Conservation (phyloP, 805 yeast species). For the Candida vartiovaarae region DNA sequence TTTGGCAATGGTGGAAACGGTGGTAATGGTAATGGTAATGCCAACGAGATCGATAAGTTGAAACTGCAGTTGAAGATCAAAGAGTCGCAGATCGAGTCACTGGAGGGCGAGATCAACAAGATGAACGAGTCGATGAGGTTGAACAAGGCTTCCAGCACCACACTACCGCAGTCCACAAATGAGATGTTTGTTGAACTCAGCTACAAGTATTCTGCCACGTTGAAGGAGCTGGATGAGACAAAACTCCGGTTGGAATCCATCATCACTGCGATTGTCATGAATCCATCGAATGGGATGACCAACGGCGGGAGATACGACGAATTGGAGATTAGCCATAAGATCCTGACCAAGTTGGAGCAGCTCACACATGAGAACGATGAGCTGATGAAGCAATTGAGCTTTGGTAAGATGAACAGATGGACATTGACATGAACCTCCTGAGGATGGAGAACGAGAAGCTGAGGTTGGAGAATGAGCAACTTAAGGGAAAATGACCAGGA, state of each 20-base stretch:
- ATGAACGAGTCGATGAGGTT: constrained; percentile 20
- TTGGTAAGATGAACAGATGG: constrained; percentile 70
- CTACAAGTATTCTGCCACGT: constrained; percentile 37
- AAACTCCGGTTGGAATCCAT: constrained; percentile 58
- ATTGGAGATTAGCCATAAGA: constrained; percentile 68
- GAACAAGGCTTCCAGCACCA: too few relatives aligned
- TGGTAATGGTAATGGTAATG: too few relatives aligned
- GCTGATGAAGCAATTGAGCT: constrained; percentile 62
- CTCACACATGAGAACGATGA: constrained; percentile 65
- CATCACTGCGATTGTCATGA: constrained; percentile 45
- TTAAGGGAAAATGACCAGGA: not conserved
- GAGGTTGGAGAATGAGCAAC: constrained; percentile 1
- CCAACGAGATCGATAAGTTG: constrained; percentile 29
- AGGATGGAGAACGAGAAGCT: constrained; percentile 30
- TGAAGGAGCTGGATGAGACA: constrained; percentile 51
- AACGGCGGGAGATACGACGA: constrained; percentile 61
- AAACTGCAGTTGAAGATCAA: constrained; percentile 48
- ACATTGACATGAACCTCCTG: constrained; percentile 59
- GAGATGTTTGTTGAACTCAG: constrained; percentile 43
- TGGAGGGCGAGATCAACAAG: constrained; percentile 38
- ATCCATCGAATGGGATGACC: constrained; percentile 40
- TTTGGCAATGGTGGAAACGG: too few relatives aligned
- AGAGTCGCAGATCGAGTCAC: constrained; percentile 40
- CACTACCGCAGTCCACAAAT: constrained; percentile 34
- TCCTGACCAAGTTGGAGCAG: constrained; percentile 52